A percentile compares a stretch with the other conserved stretches of the same genome.
Conservation (phyloP, 352 stramenopile species). For the Pythium aphanidermatum region DNA sequence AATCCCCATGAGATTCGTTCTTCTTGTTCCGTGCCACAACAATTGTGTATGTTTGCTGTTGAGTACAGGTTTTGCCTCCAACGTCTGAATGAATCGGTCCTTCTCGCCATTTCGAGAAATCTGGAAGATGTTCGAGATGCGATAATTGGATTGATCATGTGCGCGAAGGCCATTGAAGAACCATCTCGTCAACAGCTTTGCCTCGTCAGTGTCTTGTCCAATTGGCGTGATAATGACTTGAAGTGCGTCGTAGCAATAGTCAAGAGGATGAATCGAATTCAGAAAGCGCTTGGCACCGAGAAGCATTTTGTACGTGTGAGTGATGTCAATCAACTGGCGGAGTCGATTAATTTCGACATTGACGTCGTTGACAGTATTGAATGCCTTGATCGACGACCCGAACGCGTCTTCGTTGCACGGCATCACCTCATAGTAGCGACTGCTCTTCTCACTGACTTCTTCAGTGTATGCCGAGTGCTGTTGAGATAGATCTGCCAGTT, state of each 20-base stretch:
- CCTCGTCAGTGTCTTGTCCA: slow-evolving; percentile 22
- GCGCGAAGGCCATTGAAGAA: slow-evolving; percentile 49
- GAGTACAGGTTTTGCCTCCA: slow-evolving; percentile 30
- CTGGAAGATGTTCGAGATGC: slow-evolving; percentile 59
- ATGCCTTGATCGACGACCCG: slow-evolving; percentile 49
- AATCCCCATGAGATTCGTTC: slow-evolving; percentile 85
- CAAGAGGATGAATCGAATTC: slow-evolving; percentile 39
- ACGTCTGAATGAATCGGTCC: slow-evolving; percentile 37
- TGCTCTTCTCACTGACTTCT: slow-evolving; percentile 62
- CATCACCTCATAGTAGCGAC: slow-evolving; percentile 78
- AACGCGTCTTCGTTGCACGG: slow-evolving; percentile 63
- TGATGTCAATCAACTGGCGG: slow-evolving; percentile 57
- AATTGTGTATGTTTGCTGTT: slow-evolving; percentile 41
- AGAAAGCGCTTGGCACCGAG: slow-evolving; percentile 46
- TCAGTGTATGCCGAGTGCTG: slow-evolving; percentile 48
- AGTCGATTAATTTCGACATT: slow-evolving; percentile 64
- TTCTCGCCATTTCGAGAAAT: slow-evolving; percentile 57
- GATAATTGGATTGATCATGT: slow-evolving; percentile 26
- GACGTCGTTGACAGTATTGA: slow-evolving; percentile 46
- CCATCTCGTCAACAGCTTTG: slow-evolving; percentile 46
- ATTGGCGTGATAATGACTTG: slow-evolving; percentile 51
- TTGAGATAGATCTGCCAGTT: slow-evolving; percentile 40
- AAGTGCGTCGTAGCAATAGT: slow-evolving; percentile 77
- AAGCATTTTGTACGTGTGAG: slow-evolving; percentile 74
- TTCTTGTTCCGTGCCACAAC: slow-evolving; percentile 80